These are phyloP conservation scores for Vachellia pachyceras DNA, from an alignment of 306 rosid genomes.

Conservation along the genomic window DNA sequence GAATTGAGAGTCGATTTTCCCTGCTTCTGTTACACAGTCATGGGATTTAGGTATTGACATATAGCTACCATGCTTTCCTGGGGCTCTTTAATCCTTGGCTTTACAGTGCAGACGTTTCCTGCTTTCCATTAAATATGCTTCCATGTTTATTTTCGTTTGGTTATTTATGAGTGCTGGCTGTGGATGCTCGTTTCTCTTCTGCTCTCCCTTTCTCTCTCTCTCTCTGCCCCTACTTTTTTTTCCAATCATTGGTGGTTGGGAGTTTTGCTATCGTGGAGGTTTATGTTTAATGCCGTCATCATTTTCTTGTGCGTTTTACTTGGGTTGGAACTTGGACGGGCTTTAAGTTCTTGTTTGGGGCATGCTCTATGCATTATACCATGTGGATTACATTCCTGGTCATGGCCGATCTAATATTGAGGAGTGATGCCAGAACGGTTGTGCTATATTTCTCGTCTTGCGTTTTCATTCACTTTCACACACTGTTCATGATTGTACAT, in stretches of 20 bases:
- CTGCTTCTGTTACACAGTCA: background rate
- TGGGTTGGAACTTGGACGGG: background rate
- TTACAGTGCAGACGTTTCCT: slow-evolving; percentile 1
- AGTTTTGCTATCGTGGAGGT: slow-evolving; percentile 6
- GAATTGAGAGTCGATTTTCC: background rate
- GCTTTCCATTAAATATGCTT: slow-evolving; percentile 22
- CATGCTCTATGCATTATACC: background rate
- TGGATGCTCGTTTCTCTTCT: slow-evolving; percentile 1
- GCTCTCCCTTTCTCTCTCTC: too few species aligned
- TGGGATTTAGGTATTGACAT: slow-evolving; percentile 6
- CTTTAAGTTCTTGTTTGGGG: slow-evolving; percentile 3
- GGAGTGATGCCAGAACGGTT: background rate
- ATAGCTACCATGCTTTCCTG: background rate
- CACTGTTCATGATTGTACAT: background rate
- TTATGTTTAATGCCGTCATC: slow-evolving; percentile 14
- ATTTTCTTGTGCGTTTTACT: slow-evolving; percentile 4
- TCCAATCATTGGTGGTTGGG: background rate
- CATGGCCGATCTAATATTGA: background rate
- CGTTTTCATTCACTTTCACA: background rate
- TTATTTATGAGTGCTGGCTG: background rate
- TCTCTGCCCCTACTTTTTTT: background rate
- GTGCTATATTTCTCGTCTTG: background rate
- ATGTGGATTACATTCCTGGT: background rate
- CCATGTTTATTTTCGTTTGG: background rate
- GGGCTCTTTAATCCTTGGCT: background rate